These are phyloP conservation scores for Trichoderma breve DNA, from an alignment of 2,329 filamentous ascomycete species.

Conservation along the genomic window DNA sequence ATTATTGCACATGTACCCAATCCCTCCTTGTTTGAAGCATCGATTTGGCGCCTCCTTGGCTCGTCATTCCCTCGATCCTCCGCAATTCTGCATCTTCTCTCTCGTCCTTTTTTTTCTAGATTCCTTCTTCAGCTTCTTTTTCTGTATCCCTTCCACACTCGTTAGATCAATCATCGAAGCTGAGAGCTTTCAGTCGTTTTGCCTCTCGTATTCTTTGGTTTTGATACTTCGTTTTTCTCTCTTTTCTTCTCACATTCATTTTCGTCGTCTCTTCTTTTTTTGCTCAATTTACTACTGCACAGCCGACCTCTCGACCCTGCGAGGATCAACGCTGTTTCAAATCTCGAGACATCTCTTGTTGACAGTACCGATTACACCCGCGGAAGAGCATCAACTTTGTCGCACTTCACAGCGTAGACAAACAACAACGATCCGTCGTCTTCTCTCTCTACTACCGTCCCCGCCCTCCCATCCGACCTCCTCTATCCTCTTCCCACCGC, in stretches of 20 bases:
- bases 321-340: slow-evolving; percentile 1
- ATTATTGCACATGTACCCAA: not conserved
- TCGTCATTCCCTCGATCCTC: slow-evolving; percentile 9
- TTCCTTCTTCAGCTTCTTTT: not conserved
- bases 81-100: slow-evolving; percentile 13
- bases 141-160: not conserved
- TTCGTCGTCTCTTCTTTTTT: not conserved
- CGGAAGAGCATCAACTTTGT: not conserved
- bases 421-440: not conserved
- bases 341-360: slow-evolving; percentile 3
- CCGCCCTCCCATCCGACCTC: not conserved
- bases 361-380: not conserved
- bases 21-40: slow-evolving; percentile 15
- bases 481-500: not conserved
- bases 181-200: slow-evolving; percentile 15
- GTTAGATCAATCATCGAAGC: slow-evolving; percentile 1
- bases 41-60: slow-evolving; percentile 17
- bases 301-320: not conserved
- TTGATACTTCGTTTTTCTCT: not conserved
- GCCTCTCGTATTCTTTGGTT: not conserved
- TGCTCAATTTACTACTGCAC: not conserved
- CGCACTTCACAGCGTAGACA: not conserved
- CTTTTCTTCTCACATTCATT: not conserved
- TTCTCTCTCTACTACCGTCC: not conserved
- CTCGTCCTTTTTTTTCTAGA: not conserved